These are phyloP conservation scores for Sporothrix protearum DNA, from an alignment of 2,329 filamentous ascomycete genomes.

Conservation along the genomic window DNA sequence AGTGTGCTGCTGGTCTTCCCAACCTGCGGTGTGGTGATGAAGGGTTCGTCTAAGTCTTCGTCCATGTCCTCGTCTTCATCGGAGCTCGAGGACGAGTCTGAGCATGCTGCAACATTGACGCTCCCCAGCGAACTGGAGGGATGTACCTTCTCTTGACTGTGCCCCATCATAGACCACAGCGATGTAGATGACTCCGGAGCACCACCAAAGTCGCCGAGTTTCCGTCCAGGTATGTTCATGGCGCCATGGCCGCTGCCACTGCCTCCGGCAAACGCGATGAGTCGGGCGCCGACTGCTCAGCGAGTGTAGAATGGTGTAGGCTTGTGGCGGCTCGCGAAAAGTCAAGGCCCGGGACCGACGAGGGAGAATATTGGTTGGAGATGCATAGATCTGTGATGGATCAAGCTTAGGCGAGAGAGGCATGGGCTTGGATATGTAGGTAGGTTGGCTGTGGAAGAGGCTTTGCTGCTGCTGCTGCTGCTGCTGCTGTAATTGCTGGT, in stretches of 20 bases:
- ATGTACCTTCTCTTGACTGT: constrained; percentile 62
- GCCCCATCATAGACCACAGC: constrained; percentile 66
- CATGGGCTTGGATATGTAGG: constrained; percentile 47
- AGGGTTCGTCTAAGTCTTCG: constrained; percentile 73
- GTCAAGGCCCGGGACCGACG: constrained; percentile 86
- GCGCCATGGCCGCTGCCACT: constrained; percentile 37
- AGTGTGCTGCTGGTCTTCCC: constrained; percentile 52
- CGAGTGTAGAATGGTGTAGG: constrained; percentile 90
- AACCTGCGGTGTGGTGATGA: constrained; percentile 78
- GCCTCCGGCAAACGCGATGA: constrained; percentile 78
- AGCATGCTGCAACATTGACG: constrained; percentile 58
- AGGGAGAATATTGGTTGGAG: constrained; percentile 82
- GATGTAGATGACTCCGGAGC: constrained; percentile 65
- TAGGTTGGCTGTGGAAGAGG: constrained; percentile 36
- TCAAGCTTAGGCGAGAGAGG: constrained; percentile 86
- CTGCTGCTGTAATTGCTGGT: constrained; percentile 24
- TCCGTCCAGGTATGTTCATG: constrained; percentile 58
- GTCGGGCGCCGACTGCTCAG: constrained; percentile 81
- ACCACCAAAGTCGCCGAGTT: constrained; percentile 45
- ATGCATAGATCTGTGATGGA: constrained; percentile 77
- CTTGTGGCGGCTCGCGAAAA: constrained; percentile 92
- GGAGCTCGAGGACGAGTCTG: constrained; percentile 72
- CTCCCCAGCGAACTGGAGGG: constrained; percentile 81
- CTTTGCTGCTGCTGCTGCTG: constrained; percentile 24
- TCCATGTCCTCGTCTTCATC: constrained; percentile 69